phyloP scores from a whole-genome alignment of 176 grass and related monocot genomes.

The Urochloa ruziziensis region DNA sequence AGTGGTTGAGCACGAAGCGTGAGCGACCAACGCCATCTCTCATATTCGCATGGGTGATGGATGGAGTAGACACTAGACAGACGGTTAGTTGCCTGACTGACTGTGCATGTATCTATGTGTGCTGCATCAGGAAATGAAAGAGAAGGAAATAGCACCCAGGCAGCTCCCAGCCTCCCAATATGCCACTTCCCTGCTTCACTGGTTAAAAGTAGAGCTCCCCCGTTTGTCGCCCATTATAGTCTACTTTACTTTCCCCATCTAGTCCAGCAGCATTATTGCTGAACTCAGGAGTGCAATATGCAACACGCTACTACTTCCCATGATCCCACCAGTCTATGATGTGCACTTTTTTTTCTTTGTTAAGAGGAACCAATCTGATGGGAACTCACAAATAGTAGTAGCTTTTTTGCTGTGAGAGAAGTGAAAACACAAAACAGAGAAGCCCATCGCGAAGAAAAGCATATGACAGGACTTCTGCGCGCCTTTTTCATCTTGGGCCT shows the following conservation, averaged over 20 bases:
- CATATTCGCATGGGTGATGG: neutral
- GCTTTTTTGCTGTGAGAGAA: no score
- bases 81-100: neutral
- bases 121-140: neutral
- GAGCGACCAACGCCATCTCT: neutral
- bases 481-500: no score
- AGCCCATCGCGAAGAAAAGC: no score
- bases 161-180: constrained; percentile 17
- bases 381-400: no score
- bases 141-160: neutral
- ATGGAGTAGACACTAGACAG: neutral
- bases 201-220: neutral
- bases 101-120: neutral
- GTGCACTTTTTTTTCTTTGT: neutral
- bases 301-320: neutral
- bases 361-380: neutral
- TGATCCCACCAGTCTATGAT: neutral
- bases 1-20: constrained; percentile 10
- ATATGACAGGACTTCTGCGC: no score
- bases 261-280: neutral
- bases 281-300: neutral
- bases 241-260: neutral
- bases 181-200: neutral
- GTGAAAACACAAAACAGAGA: no score
- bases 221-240: neutral